phyloP scores from a whole-genome alignment of 257 asterid species.

The Solanum virginianum region DNA sequence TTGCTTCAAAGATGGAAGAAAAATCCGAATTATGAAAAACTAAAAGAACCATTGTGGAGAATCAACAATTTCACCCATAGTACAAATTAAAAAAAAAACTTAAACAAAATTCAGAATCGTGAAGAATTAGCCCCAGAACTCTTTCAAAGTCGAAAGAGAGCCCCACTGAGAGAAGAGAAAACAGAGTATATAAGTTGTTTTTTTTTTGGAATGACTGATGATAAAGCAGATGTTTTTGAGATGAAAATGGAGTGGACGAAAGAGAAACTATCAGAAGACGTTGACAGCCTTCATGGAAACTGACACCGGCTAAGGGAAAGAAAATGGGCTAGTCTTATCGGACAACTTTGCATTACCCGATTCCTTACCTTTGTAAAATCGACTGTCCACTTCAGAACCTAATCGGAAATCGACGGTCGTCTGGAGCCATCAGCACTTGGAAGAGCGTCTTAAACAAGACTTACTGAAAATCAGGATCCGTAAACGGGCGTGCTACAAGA shows the following conservation, averaged over 20 bases:
- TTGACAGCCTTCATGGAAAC: neutral
- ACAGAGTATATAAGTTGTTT: neutral
- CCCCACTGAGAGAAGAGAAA: neutral
- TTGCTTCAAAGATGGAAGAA: neutral
- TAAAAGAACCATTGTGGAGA: neutral
- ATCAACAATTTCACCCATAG: neutral
- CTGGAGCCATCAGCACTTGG: neutral
- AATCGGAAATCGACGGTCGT: neutral
- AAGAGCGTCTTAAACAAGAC: neutral
- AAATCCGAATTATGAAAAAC: neutral
- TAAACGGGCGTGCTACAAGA: neutral
- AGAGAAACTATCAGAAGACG: neutral
- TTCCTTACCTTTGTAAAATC: neutral
- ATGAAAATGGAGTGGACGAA: neutral
- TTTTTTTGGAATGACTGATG: neutral
- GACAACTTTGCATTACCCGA: neutral
- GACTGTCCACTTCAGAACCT: neutral
- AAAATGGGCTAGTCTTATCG: neutral
- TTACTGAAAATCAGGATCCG: neutral
- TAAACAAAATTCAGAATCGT: neutral
- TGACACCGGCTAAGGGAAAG: neutral
- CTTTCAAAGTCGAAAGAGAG: neutral
- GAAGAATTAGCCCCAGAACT: neutral
- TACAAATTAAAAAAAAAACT: neutral
- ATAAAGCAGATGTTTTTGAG: neutral